These are phyloP conservation scores for Tuber microsphaerosporum DNA, from an alignment of 495 filamentous ascomycete species.

Conservation along the genomic window DNA sequence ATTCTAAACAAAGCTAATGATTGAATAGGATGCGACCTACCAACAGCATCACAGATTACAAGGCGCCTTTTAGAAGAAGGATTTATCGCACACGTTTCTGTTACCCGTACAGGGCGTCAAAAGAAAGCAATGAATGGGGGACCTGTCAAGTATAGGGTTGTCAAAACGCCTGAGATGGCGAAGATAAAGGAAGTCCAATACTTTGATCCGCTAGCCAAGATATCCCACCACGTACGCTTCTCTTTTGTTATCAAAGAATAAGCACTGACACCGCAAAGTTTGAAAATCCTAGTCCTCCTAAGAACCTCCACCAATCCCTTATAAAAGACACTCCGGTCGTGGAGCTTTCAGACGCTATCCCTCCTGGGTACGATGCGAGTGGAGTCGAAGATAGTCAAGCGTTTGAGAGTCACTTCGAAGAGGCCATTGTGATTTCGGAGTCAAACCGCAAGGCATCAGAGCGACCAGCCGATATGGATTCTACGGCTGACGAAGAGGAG, in stretches of 20 bases:
- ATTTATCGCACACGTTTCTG: conserved; percentile 22
- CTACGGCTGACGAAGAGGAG: conserved; percentile 33
- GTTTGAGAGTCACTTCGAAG: conserved; percentile 10
- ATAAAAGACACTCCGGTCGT: conserved; percentile 2
- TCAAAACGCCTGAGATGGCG: conserved; percentile 29
- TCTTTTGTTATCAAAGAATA: neutral
- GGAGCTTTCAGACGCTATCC: neutral
- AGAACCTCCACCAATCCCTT: conserved; percentile 20
- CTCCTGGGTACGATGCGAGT: conserved; percentile 1
- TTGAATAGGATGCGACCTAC: conserved; percentile 33
- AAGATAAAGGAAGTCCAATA: conserved; percentile 32
- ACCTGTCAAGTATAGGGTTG: conserved; percentile 20
- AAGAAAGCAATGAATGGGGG: conserved; percentile 18
- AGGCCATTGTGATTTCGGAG: conserved; percentile 2
- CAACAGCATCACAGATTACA: conserved; percentile 28
- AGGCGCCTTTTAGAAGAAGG: conserved; percentile 37
- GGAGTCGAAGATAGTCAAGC: conserved; percentile 7
- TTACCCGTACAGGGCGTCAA: conserved; percentile 11
- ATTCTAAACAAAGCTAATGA: conserved; percentile 4
- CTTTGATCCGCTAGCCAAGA: conserved; percentile 39
- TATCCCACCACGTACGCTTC: conserved; percentile 40
- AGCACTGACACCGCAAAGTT: conserved; percentile 12
- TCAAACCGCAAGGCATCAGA: neutral
- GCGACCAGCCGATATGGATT: conserved; percentile 12
- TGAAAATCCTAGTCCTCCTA: conserved; percentile 15